Conservation (phyloP, 2,329 filamentous ascomycete genomes). For the Coleophoma cylindrospora region DNA sequence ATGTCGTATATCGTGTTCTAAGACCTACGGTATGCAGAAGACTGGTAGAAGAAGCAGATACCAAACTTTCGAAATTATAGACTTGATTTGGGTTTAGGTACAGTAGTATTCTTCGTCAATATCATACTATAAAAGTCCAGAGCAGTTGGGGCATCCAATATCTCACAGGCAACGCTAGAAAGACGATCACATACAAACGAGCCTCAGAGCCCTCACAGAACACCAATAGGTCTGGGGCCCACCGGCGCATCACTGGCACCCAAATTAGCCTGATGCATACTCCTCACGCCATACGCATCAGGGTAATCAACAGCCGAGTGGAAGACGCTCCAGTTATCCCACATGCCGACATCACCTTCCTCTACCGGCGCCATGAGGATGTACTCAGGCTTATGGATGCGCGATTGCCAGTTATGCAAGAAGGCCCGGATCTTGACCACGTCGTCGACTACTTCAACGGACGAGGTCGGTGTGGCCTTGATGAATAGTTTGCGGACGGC, state of each 20-base stretch:
- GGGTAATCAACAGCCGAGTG: slow-evolving; percentile 40
- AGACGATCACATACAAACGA: too few species aligned
- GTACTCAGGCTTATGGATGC: slow-evolving; percentile 36
- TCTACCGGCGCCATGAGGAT: slow-evolving; percentile 32
- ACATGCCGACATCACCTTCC: slow-evolving; percentile 39
- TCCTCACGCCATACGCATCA: slow-evolving; percentile 30
- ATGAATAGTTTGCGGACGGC: slow-evolving; percentile 33
- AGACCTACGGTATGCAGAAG: too few species aligned
- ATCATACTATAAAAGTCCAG: too few species aligned
- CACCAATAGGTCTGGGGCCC: not conserved
- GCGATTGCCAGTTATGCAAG: slow-evolving; percentile 31
- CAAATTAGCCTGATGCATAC: slow-evolving; percentile 42
- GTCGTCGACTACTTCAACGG: slow-evolving; percentile 31
- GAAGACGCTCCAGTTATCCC: slow-evolving; percentile 37
- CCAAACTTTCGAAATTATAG: too few species aligned
- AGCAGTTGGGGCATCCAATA: too few species aligned
- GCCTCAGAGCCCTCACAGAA: not conserved
- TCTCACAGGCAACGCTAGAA: too few species aligned
- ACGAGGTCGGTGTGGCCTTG: slow-evolving; percentile 26
- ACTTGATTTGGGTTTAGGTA: too few species aligned
- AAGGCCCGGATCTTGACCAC: slow-evolving; percentile 30
- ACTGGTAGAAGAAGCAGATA: too few species aligned
- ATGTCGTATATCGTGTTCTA: too few species aligned
- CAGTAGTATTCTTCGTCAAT: too few species aligned
- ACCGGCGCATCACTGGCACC: slow-evolving; percentile 18